Percentiles rank a stretch among this genome's conserved stretches.
Conservation (phyloP, 1,284 basidiomycete genomes). For the Rhodotorula sp. region DNA sequence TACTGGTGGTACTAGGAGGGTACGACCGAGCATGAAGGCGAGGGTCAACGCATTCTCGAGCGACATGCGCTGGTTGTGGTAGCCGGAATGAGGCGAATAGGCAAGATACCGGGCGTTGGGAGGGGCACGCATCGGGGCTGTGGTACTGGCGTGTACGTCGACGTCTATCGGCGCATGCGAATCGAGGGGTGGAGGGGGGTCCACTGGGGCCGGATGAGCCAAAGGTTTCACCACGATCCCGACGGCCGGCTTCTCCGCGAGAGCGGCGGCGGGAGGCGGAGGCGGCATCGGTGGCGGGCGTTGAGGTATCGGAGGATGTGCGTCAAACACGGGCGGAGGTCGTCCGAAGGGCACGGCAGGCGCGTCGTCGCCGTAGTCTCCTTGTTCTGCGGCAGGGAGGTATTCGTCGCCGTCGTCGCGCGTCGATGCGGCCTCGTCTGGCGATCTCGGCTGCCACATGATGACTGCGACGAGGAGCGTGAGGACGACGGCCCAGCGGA, state of each 20-base stretch:
- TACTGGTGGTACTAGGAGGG: conserved; percentile 67
- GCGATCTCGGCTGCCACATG: background rate
- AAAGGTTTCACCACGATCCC: background rate
- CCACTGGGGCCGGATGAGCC: background rate
- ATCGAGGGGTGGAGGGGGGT: background rate
- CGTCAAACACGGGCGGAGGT: background rate
- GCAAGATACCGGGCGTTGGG: conserved; percentile 27
- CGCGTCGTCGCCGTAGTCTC: background rate
- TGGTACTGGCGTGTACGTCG: background rate
- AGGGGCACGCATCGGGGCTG: background rate
- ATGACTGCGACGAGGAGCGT: background rate
- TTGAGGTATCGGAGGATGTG: background rate
- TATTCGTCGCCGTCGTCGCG: background rate
- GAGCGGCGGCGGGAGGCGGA: background rate
- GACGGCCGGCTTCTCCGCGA: background rate
- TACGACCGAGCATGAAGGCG: conserved; percentile 66
- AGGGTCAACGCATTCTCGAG: conserved; percentile 74
- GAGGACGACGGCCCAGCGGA: background rate
- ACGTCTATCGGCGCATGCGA: background rate
- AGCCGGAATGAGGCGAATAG: conserved; percentile 53
- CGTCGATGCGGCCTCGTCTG: background rate
- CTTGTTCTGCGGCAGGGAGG: no score
- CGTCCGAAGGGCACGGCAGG: background rate
- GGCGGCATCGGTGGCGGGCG: background rate
- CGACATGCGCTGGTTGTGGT: conserved; percentile 78